phyloP scores from a whole-genome alignment of 805 yeast genomes.

The Candida silvicultrix region DNA sequence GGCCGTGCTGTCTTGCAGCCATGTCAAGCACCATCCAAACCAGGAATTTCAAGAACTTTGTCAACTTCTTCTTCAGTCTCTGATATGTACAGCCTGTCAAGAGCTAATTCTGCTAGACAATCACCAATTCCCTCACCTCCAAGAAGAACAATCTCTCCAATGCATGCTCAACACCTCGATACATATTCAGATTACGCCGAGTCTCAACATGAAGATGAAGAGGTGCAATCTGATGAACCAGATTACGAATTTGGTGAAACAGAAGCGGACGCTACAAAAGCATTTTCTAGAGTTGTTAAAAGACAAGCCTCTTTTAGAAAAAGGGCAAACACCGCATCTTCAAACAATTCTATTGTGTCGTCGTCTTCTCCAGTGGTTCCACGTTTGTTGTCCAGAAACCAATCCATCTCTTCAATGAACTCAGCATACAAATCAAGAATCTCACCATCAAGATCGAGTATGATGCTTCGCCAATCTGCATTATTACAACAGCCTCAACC shows the following conservation, averaged over 20 bases:
- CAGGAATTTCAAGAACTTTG: conserved; percentile 4
- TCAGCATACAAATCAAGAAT: conserved; percentile 11
- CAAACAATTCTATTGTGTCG: conserved; percentile 10
- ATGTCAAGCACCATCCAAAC: conserved; percentile 1
- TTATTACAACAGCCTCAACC: background rate
- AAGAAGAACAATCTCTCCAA: conserved; percentile 10
- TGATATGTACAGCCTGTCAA: conserved; percentile 13
- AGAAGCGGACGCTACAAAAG: conserved; percentile 14
- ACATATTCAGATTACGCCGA: conserved; percentile 8
- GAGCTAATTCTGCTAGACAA: conserved; percentile 8
- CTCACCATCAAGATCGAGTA: conserved; percentile 16
- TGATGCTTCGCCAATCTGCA: conserved; percentile 13
- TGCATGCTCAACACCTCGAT: conserved; percentile 6
- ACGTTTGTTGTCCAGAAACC: conserved; percentile 12
- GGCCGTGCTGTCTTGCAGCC: conserved; percentile 14
- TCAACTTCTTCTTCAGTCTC: conserved; percentile 20
- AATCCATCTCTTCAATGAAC: conserved; percentile 18
- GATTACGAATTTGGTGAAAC: background rate
- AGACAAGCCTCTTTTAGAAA: conserved; percentile 8
- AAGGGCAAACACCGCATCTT: conserved; percentile 20
- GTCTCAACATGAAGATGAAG: conserved; percentile 10
- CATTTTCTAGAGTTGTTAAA: conserved; percentile 18
- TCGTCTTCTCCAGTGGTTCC: conserved; percentile 2
- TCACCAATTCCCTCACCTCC: conserved; percentile 22
- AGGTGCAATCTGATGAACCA: background rate